These are phyloP conservation scores for Scedosporium boydii DNA, from an alignment of 2,329 filamentous ascomycete genomes.

Conservation along the genomic window DNA sequence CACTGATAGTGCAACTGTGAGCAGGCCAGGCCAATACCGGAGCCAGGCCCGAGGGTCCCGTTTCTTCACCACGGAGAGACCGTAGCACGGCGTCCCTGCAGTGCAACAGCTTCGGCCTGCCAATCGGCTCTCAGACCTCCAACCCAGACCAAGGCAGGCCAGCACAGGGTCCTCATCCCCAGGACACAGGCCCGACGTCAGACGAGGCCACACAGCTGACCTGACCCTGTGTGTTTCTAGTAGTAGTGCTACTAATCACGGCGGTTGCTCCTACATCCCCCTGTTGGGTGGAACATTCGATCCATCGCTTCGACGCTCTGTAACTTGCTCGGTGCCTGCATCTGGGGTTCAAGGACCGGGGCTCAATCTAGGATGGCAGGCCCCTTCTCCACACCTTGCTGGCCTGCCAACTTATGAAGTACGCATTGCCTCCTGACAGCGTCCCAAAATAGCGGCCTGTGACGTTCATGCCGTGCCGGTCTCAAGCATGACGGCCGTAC, in stretches of 20 bases:
- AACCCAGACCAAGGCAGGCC: neutral
- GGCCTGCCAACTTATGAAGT: neutral
- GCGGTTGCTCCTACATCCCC: neutral
- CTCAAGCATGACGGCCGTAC: slow-evolving; percentile 1
- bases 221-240: neutral
- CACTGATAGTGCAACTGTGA: too few species aligned
- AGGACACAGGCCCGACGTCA: neutral
- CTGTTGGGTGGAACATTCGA: neutral
- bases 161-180: neutral
- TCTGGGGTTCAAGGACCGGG: neutral
- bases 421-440: neutral
- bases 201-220: neutral
- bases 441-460: slow-evolving; percentile 4
- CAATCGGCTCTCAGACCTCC: neutral
- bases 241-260: neutral
- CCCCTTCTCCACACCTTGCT: too few species aligned
- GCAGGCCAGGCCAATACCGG: neutral
- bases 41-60: neutral
- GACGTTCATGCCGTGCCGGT: slow-evolving; percentile 5
- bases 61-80: neutral
- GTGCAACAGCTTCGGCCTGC: neutral
- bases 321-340: neutral
- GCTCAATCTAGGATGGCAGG: neutral
- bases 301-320: neutral
- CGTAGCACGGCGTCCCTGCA: neutral